Conservation (phyloP, 2,329 filamentous ascomycete genomes). For the Aspergillus costaricaensis region DNA sequence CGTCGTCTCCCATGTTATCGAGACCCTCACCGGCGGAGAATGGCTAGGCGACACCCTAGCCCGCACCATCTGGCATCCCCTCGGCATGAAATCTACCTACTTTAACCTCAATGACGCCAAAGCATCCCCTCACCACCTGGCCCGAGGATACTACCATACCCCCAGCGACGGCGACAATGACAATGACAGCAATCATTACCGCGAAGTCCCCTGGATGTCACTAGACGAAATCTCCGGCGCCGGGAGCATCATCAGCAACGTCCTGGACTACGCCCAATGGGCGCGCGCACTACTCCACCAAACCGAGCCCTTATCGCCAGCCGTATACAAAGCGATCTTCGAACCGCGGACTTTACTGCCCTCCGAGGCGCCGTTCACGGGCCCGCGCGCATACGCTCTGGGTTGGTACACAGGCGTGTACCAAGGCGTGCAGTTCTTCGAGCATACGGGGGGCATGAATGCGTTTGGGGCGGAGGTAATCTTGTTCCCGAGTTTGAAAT, state of each 20-base stretch:
- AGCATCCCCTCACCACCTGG: slow-evolving; percentile 23
- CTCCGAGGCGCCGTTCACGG: background rate
- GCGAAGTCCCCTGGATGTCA: background rate
- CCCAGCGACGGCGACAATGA: too few relatives aligned
- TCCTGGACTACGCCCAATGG: slow-evolving; percentile 52
- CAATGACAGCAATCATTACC: slow-evolving; percentile 1
- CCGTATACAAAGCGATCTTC: background rate
- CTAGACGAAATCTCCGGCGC: slow-evolving; percentile 15
- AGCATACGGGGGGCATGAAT: slow-evolving; percentile 45
- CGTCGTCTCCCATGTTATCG: slow-evolving; percentile 49
- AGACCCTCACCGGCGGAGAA: slow-evolving; percentile 42
- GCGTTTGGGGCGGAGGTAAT: slow-evolving; percentile 50
- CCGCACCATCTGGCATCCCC: slow-evolving; percentile 41
- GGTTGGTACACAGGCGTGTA: slow-evolving; percentile 28
- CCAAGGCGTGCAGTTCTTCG: slow-evolving; percentile 38
- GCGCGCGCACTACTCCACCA: slow-evolving; percentile 50
- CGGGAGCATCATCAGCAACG: slow-evolving; percentile 34
- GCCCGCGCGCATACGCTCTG: slow-evolving; percentile 14
- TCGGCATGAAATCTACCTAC: slow-evolving; percentile 45
- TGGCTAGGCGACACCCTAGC: slow-evolving; percentile 36
- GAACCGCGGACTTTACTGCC: background rate
- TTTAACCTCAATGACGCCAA: slow-evolving; percentile 39
- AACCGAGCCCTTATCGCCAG: slow-evolving; percentile 33
- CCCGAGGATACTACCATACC: slow-evolving; percentile 28
- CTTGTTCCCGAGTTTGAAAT: slow-evolving; percentile 49